Conservation (phyloP, 345 rosid genomes). For the Anacardium occidentale region DNA sequence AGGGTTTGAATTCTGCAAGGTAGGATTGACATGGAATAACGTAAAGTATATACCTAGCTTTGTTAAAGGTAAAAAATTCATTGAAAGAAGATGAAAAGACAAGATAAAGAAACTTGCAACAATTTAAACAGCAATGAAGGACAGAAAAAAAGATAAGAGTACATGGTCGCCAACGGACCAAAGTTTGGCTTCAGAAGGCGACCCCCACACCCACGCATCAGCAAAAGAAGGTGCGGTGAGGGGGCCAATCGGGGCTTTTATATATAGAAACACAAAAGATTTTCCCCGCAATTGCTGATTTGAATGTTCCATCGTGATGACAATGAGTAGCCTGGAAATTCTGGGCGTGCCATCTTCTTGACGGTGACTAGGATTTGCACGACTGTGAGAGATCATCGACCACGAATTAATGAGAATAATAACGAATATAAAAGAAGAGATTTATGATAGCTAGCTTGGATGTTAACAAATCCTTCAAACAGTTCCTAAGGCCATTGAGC, state of each 20-base stretch:
- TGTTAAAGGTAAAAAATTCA: slow-evolving; percentile 6
- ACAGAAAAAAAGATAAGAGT: slow-evolving; percentile 10
- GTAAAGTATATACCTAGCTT: background rate
- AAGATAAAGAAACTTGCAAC: too few species aligned
- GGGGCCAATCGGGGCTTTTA: slow-evolving; percentile 22
- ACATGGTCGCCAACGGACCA: slow-evolving; percentile 23
- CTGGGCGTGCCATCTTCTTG: slow-evolving; percentile 12
- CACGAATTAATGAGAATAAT: too few species aligned
- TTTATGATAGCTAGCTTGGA: too few species aligned
- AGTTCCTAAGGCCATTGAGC: slow-evolving; percentile 3
- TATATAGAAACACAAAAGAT: slow-evolving; percentile 4
- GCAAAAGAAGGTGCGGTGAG: background rate
- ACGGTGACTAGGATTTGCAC: slow-evolving; percentile 34
- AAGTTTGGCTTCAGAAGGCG: background rate
- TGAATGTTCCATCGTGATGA: slow-evolving; percentile 9
- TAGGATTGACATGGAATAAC: too few species aligned
- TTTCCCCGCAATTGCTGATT: slow-evolving; percentile 15
- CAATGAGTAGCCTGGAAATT: background rate
- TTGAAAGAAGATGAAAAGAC: too few species aligned
- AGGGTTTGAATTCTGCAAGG: too few species aligned
- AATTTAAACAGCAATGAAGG: background rate
- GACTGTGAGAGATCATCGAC: background rate
- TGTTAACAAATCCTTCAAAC: too few species aligned
- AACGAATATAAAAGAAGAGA: too few species aligned
- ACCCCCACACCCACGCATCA: slow-evolving; percentile 1